Base-by-base conservation (phyloP, 768 basidiomycete genomes). In the Clavaria fumosa region DNA sequence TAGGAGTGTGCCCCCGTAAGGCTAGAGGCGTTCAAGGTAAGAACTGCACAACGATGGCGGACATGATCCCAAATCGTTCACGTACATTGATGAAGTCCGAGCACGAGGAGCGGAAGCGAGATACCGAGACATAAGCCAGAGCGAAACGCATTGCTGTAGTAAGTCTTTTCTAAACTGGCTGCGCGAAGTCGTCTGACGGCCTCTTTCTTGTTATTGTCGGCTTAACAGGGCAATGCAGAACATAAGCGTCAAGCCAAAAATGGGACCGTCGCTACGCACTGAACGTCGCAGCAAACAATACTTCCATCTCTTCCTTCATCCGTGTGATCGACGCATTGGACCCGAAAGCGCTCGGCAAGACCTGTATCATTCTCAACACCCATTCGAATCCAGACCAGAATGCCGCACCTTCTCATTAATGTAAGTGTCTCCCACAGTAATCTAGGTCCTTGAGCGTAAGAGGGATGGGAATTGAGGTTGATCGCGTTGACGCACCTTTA, bases 221-320 rank as follows among this genome's bases (percentile, higher is more conserved):
- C 72, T 73, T 32, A n/a, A n/a, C n/a, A n/a, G n/a, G n/a, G n/a
- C n/a, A n/a, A n/a, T n/a, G n/a, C n/a, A n/a, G 31, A 30, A 21
- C 15, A 30, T 21, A 15, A 7, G 5, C 21, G 10, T 10, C 38
- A 22, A 5, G 30, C n/a, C n/a, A 34, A 12, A 12, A 35, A 28
- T 14, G 37, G 30, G 20, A 11, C 31, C 18, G 12, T 22, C 31
- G 31, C 18, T 9, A 60, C 76, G 22, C 52, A 88, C 85, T 70
- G 46, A 96, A 96, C 15, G 72, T 66, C 17, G 55, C 52, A 1
- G 89, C 77, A 54, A 79, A 96, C 31, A 82, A 56, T 1, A 69
- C 66, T 50, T 96, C 88, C 58, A 81, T 72, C 43, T 81, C 67
- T 38, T 66, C 67, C 57, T 86, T 72, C 67, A 95, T 75, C 5